phyloP scores from a whole-genome alignment of 202 grass and related monocot genomes.

The Brachypodium distachyon region DNA sequence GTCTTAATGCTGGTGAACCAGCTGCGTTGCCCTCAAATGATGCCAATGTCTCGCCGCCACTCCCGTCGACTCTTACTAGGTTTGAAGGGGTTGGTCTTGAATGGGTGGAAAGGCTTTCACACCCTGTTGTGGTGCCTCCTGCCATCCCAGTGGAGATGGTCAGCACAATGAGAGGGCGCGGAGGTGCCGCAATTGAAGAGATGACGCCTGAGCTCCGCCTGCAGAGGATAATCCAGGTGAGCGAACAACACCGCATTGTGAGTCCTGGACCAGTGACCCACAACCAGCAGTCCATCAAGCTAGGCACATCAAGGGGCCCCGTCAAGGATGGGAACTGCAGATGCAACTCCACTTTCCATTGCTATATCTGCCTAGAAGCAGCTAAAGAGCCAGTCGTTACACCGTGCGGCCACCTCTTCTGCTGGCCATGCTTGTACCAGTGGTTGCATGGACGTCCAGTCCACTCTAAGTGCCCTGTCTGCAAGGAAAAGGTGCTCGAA shows the following conservation, averaged over 20 bases:
- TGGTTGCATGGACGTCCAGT: constrained; percentile 61
- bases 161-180: not conserved
- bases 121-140: not conserved
- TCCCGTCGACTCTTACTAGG: not conserved
- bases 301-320: no score
- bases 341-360: constrained; percentile 58
- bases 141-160: constrained; percentile 11
- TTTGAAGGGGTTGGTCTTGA: not conserved
- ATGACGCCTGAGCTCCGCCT: constrained; percentile 52
- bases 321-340: constrained; percentile 27
- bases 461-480: constrained; percentile 78
- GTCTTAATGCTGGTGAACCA: constrained; percentile 9
- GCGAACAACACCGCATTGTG: constrained; percentile 36
- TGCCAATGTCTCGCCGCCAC: not conserved
- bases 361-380: constrained; percentile 77
- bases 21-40: not conserved
- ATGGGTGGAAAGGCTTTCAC: constrained; percentile 11
- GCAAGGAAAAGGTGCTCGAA: constrained; percentile 73
- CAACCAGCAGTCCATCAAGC: constrained; percentile 16
- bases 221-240: constrained; percentile 66
- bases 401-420: constrained; percentile 82
- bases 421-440: constrained; percentile 83
- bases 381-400: constrained; percentile 83
- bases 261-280: not conserved
- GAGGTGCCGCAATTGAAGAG: constrained; percentile 19